Base-by-base conservation (phyloP, 148 eudicot genomes). In the Talinum fruticosum region DNA sequence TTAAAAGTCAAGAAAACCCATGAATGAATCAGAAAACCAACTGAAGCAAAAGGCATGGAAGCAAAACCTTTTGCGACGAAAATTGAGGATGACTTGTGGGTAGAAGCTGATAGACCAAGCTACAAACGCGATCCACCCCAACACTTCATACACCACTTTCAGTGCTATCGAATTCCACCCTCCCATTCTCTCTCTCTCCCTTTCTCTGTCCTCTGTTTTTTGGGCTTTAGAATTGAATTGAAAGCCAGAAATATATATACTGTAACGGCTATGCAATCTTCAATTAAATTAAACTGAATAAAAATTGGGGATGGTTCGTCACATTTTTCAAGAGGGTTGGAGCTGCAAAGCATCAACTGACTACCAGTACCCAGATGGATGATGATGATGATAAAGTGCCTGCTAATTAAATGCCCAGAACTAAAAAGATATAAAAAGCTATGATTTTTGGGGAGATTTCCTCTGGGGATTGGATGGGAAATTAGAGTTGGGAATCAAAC, bases 61-160 rank as follows among this genome's bases (percentile, higher is more conserved):
- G 26, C 38, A 70, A 77, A 2, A 92, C 98, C 98, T 92, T 85
- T 92, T 94, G n/a, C 97, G 89, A 30, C 86, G 85, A 81, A 86
- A 88, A 89, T 94, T 94, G 80, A 94, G 36, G 83, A 92, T 82
- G 75, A 83, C 87, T 80, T 94, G 98, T n/a, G 98, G 98, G 76
- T 94, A 94, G 82, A 90, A 90, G 44, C 97, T 89, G 81, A 90
- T 86, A 35, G 98, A 90, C 98, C 98, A 94, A 6, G 96, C 89
- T 1, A 79, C 78, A 75, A 94, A 94, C 8, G 98, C 97, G 26
- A 85, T 41, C 98, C 98, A 94, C 18, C 98, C 98, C 30, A 94
- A 82, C 0, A 89, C 84, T 69, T 82, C 81, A 64, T 81, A 94
- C 54, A 89, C 30, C 0, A 92, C 80, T 68, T 92, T 80, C 41